A percentile compares a stretch with the other conserved stretches of the same genome.
phyloP scores from a whole-genome alignment of 345 rosid genomes.

The Hypericum perforatum region DNA sequence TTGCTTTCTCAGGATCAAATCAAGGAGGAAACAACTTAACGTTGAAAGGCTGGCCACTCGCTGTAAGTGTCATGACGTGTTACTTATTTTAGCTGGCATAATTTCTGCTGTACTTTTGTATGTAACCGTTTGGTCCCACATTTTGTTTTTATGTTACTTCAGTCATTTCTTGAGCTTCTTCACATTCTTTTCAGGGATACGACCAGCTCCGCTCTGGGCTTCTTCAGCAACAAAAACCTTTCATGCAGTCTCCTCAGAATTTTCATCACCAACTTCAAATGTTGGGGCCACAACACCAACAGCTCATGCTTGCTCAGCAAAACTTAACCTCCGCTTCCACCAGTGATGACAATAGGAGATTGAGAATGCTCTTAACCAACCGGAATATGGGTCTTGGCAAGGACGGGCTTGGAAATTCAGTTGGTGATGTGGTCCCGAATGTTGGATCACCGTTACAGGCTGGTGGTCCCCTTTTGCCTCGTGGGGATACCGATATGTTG shows the following conservation, averaged over 20 bases:
- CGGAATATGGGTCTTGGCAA: conserved; percentile 54
- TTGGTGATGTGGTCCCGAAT: conserved; percentile 59
- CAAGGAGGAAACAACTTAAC: conserved; percentile 84
- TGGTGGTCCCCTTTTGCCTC: conserved; percentile 42
- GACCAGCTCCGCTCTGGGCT: conserved; percentile 66
- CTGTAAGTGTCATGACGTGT: conserved; percentile 40
- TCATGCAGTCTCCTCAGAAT: conserved; percentile 78
- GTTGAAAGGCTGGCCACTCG: conserved; percentile 91
- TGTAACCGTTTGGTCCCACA: too few relatives aligned
- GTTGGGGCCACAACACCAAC: conserved; percentile 89
- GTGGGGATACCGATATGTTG: conserved; percentile 55
- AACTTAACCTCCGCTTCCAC: conserved; percentile 67
- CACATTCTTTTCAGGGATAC: conserved; percentile 39
- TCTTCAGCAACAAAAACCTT: conserved; percentile 82
- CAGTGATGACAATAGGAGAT: conserved; percentile 68
- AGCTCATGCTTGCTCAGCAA: conserved; percentile 86
- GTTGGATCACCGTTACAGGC: conserved; percentile 63
- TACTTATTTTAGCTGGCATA: not conserved
- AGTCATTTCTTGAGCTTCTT: conserved; percentile 10
- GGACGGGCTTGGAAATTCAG: conserved; percentile 63
- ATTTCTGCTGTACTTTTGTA: not conserved
- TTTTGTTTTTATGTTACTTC: too few relatives aligned
- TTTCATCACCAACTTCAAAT: conserved; percentile 73
- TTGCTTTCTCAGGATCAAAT: conserved; percentile 55
- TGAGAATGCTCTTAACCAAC: conserved; percentile 61